Percentiles rank a stretch among this genome's conserved stretches.
Evolutionary conservation across 257 asterid species (phyloP).

Genomic region (Pogostemon cablin): DNA sequence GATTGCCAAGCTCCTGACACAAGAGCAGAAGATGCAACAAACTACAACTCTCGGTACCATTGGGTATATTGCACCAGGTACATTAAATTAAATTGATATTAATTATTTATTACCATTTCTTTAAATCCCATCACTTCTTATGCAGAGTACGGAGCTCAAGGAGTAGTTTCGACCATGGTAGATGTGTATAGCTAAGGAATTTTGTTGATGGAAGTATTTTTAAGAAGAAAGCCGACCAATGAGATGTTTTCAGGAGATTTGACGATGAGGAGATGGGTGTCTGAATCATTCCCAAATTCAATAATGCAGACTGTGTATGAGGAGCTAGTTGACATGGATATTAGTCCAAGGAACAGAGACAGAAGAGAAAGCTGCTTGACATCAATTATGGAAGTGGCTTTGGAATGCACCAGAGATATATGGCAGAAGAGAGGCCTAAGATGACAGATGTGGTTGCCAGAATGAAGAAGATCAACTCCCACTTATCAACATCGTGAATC

Average conservation of each 20-base stretch:
- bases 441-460: neutral
- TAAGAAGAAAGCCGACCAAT: slow-evolving; percentile 23
- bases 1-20: neutral
- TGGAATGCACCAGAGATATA: neutral
- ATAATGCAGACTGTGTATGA: neutral
- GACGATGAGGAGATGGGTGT: slow-evolving; percentile 29
- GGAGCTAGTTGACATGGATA: neutral
- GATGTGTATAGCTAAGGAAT: slow-evolving; percentile 35
- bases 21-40: slow-evolving; percentile 20
- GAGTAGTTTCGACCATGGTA: slow-evolving; percentile 24
- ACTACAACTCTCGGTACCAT: slow-evolving; percentile 26
- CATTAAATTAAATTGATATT: neutral
- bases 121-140: neutral
- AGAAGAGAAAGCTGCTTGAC: neutral
- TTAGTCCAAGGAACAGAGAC: neutral
- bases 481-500: neutral
- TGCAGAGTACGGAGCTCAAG: slow-evolving; percentile 33
- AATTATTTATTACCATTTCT: too few relatives aligned
- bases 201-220: slow-evolving; percentile 29
- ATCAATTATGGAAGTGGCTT: neutral
- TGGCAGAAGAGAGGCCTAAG: neutral
- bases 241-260: slow-evolving; percentile 28
- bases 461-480: neutral
- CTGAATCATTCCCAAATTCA: neutral
- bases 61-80: slow-evolving; percentile 29